Base-by-base conservation (phyloP, 305 asterid species). In the Nicotiana rustica region DNA sequence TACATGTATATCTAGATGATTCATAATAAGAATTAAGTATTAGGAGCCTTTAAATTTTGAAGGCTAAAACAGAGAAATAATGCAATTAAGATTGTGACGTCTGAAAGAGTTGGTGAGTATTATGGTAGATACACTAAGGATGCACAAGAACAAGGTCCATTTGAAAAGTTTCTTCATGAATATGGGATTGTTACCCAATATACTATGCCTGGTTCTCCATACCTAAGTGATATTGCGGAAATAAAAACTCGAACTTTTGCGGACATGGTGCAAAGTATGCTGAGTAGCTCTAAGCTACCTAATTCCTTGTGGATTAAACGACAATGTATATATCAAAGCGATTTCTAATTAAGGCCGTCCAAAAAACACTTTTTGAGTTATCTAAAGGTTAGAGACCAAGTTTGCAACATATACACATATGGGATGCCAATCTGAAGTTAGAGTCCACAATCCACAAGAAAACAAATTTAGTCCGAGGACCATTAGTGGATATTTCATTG, bases 181-280 rank as follows among this genome's bases (percentile, higher is more conserved):
- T 10, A 75, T 75, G 62, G 62, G 79, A 75, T 75, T 41, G 61
- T 44, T 75, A 29, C 79, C 60, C 2, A 75, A 49, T 41, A 75
- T 25, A 75, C 79, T 35, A 44, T 41, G 25, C 62, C 31, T 75
- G 79, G 79, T 75, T 75, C 79, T 35, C 57, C 57, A 56, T 1
- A 71, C 59, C 57, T 9, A 38, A 71, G 36, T 71, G 79, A 9
- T 71, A 29, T 67, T 5, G 76, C 76, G n/a, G 47, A 38, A 38
- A 38, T 5, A 38, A 38, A 7, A 38, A 0, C 0, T 38, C 47
- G 7, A 38, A 38, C 47, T 4, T 38, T 38, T 4, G 7, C 1
- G 47, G 47, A 71, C 36, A 75, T 47, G 79, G 79, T 75, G 62
- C 2, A 61, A 10, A 75, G 60, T 75, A 75, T 75, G 79, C 9